Percentiles rank a stretch among this genome's conserved stretches.
Conservation (phyloP, 768 basidiomycete genomes). For the Termitomyces titanicus region DNA sequence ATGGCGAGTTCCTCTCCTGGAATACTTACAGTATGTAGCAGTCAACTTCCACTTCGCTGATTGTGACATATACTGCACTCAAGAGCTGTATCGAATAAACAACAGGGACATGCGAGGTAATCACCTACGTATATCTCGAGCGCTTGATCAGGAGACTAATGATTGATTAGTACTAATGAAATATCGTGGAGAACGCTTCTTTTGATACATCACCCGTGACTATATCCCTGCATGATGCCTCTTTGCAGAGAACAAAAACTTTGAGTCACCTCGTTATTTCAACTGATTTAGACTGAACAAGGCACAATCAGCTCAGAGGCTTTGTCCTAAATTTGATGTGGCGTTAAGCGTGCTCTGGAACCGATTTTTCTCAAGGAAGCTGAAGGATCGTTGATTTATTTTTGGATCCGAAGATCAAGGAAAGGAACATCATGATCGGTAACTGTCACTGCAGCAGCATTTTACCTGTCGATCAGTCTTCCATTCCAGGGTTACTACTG, state of each 20-base stretch:
- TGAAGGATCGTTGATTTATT: background rate
- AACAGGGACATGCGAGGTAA: background rate
- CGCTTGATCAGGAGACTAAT: background rate
- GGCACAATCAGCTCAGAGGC: background rate
- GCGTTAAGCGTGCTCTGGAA: background rate
- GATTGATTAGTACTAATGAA: background rate
- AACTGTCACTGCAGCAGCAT: background rate
- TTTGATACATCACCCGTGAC: background rate
- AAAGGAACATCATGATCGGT: background rate
- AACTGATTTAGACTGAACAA: too few relatives aligned
- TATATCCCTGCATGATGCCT: background rate
- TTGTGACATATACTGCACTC: background rate
- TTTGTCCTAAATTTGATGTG: background rate
- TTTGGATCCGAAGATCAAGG: slow-evolving; percentile 1
- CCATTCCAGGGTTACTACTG: slow-evolving; percentile 1
- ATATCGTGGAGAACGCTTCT: background rate
- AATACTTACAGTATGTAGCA: too few relatives aligned
- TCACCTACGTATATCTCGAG: background rate
- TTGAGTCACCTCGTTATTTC: background rate
- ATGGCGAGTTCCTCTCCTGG: too few relatives aligned
- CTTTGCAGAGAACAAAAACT: background rate
- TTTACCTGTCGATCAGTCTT: slow-evolving; percentile 1
- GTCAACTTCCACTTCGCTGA: background rate
- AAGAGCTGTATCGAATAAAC: background rate
- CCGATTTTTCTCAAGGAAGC: background rate